Evolutionary conservation across 163 green algal species (phyloP).

Genomic region (Trebouxia gelatinosa): DNA sequence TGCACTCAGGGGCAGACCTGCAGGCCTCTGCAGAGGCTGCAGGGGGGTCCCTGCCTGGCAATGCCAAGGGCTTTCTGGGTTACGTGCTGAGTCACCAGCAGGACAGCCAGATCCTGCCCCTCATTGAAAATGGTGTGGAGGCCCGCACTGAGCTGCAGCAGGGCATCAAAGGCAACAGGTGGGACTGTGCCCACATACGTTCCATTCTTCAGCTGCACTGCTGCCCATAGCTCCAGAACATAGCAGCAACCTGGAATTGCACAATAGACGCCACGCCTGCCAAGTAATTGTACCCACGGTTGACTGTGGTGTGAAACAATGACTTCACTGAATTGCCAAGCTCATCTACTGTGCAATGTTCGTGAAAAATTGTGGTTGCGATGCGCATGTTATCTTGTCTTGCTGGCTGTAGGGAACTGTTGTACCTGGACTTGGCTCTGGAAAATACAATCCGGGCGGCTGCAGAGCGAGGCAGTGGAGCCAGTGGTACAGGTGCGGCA

Average conservation of each 20-base stretch:
- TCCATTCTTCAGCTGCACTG: neutral
- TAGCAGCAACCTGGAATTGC: neutral
- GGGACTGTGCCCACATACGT: neutral
- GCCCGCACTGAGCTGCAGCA: conserved; percentile 73
- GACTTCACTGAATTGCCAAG: neutral
- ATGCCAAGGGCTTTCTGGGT: conserved; percentile 72
- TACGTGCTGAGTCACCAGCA: conserved; percentile 80
- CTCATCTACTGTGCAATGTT: neutral
- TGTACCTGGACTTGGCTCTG: conserved; percentile 94
- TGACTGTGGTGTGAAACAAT: neutral
- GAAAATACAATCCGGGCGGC: conserved; percentile 76
- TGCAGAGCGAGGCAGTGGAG: conserved; percentile 83
- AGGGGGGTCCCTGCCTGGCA: conserved; percentile 46
- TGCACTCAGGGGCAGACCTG: conserved; percentile 72
- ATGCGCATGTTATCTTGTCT: neutral
- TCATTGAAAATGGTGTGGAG: conserved; percentile 86
- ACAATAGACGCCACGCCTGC: neutral
- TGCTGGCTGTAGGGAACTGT: conserved; percentile 64
- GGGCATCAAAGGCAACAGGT: conserved; percentile 48
- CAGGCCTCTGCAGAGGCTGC: conserved; percentile 53
- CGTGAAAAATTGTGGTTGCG: neutral
- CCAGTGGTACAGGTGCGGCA: conserved; percentile 63
- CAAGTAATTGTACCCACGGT: neutral
- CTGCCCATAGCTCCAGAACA: neutral
- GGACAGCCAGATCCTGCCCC: conserved; percentile 67